Base-by-base conservation (phyloP, 2,329 filamentous ascomycete genomes). In the Colletotrichum neosansevieriae region DNA sequence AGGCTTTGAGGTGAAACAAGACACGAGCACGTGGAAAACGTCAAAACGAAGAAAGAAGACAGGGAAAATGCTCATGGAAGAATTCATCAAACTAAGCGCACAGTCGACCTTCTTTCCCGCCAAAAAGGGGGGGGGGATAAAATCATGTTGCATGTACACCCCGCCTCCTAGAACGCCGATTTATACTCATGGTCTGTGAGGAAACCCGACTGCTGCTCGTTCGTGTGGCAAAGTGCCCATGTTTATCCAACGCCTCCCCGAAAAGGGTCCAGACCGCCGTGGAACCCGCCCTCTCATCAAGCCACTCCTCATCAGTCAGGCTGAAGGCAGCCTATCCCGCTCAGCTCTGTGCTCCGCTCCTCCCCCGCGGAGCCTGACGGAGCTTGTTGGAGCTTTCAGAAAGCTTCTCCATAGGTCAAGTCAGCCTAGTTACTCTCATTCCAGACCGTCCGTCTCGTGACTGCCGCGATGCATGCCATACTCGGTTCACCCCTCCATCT, bases 401-500 rank as follows among this genome's bases (percentile, higher is more conserved):
- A 29, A 13, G 53, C 38, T 19, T 32, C 19, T 17, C 24, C 19
- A 44, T 12, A 2, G 13, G 6, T 40, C 32, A n/a, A 32, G 51
- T 4, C 12, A 13, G 12, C 34, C 24, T 5, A 9, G 53, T 24
- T 12, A 7, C 5, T 13, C 17, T 17, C 45, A 42, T 17, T 34
- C 24, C 34, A 24, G 15, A 38, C 56, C 42, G 17, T 44, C 56
- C 42, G 17, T 44, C 40, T 21, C 40, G 34, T 51, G 15, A 36
- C 63, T 34, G 5, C 24, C 12, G 44, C n/a, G 2, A 36, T 15
- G 9, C 21, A 36, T 10, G 13, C 57, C 19, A 12, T 11, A 6
- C 65, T 58, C 21, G 13, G 47, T 40, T 78, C 80, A 89, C 71
- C 77, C 82, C 67, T 85, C 85, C 86, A 90, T 89, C 79, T 86